phyloP scores from a whole-genome alignment of 1,284 basidiomycete genomes.

The Ceratobasidium papillatum region DNA sequence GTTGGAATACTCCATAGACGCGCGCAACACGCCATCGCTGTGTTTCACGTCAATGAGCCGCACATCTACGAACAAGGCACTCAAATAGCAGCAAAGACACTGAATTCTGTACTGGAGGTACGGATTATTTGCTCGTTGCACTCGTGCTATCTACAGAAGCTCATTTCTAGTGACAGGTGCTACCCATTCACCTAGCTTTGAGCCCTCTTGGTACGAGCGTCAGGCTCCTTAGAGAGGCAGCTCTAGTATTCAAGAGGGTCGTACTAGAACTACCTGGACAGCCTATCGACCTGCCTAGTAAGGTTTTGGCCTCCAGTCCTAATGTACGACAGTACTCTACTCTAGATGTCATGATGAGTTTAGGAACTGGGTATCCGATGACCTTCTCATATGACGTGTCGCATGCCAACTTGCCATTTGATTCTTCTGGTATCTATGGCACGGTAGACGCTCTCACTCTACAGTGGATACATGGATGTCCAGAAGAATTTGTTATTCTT shows the following conservation, averaged over 20 bases:
- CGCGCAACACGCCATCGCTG: background rate
- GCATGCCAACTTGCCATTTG: background rate
- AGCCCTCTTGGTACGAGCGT: constrained; percentile 3
- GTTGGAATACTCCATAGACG: constrained; percentile 13
- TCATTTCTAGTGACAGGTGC: background rate
- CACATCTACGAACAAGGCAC: constrained; percentile 35
- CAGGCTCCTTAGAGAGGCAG: constrained; percentile 2
- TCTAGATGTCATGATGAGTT: constrained; percentile 26
- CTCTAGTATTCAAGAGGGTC: constrained; percentile 15
- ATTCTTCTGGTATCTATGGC: background rate
- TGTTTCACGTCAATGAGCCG: constrained; percentile 25
- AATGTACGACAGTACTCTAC: constrained; percentile 19
- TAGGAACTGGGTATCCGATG: constrained; percentile 20
- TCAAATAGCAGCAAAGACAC: background rate
- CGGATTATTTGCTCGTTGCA: background rate
- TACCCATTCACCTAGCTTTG: constrained; percentile 10
- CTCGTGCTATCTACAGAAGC: background rate
- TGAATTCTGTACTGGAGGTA: constrained; percentile 21
- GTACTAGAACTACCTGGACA: constrained; percentile 17
- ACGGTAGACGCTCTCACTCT: constrained; percentile 8
- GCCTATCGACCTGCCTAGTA: constrained; percentile 25
- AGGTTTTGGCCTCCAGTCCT: background rate
- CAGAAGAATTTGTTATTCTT: constrained; percentile 5
- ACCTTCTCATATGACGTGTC: constrained; percentile 24
- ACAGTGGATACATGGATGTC: constrained; percentile 29